A percentile compares a stretch with the other conserved stretches of the same genome.
phyloP scores from a whole-genome alignment of 169 alveolate species.

The Theileria parva region DNA sequence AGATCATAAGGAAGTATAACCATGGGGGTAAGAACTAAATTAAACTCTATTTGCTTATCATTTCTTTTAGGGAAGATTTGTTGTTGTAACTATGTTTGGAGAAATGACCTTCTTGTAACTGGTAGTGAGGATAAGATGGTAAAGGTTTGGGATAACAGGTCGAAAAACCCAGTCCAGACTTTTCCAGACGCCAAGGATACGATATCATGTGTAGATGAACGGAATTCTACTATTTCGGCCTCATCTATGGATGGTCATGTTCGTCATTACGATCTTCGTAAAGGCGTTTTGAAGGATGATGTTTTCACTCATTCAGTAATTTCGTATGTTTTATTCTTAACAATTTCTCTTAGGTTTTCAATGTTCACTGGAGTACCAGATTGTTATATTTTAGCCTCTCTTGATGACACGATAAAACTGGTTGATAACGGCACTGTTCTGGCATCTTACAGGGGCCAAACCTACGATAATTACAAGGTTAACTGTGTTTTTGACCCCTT shows the following conservation, averaged over 20 bases:
- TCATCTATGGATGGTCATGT: slow-evolving; percentile 77
- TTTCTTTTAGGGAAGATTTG: slow-evolving; percentile 30
- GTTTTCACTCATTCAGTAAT: slow-evolving; percentile 62
- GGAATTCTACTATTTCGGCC: slow-evolving; percentile 40
- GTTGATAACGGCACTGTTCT: slow-evolving; percentile 69
- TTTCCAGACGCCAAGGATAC: slow-evolving; percentile 71
- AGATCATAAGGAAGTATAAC: slow-evolving; percentile 71
- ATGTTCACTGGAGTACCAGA: slow-evolving; percentile 64
- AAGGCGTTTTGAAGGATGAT: slow-evolving; percentile 68
- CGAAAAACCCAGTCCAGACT: slow-evolving; percentile 64
- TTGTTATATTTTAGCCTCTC: slow-evolving; percentile 49
- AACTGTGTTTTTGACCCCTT: slow-evolving; percentile 59
- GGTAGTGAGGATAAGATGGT: slow-evolving; percentile 76
- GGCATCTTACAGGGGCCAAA: slow-evolving; percentile 61
- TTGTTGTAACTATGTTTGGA: slow-evolving; percentile 56
- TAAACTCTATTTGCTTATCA: not conserved
- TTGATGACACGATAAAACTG: slow-evolving; percentile 58
- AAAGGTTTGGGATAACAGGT: slow-evolving; percentile 76
- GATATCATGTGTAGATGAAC: slow-evolving; percentile 58
- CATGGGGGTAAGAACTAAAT: slow-evolving; percentile 68
- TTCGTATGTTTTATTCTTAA: slow-evolving; percentile 30
- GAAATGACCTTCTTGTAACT: slow-evolving; percentile 62
- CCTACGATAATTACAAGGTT: slow-evolving; percentile 53
- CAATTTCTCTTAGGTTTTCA: slow-evolving; percentile 45
- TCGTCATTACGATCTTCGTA: slow-evolving; percentile 71